These are phyloP conservation scores for Streptanthus diversifolius DNA, from an alignment of 345 rosid species.

Conservation along the genomic window DNA sequence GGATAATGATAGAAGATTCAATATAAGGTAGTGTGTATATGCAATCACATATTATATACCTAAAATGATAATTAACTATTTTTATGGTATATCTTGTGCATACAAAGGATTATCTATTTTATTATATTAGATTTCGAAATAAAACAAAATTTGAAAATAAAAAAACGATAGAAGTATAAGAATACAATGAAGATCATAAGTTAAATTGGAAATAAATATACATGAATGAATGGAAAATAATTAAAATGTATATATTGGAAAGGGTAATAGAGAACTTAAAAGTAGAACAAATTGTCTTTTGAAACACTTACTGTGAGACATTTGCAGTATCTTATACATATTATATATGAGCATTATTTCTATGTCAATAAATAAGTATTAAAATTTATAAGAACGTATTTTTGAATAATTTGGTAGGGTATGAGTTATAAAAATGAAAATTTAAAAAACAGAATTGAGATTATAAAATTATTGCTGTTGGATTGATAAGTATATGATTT, in stretches of 20 bases:
- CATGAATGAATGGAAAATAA: background rate
- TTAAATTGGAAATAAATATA: background rate
- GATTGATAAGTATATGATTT: too few relatives aligned
- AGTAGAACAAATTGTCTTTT: too few relatives aligned
- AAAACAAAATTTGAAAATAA: background rate
- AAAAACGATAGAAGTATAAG: background rate
- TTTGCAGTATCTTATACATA: too few relatives aligned
- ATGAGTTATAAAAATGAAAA: too few relatives aligned
- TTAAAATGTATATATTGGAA: background rate
- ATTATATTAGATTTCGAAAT: background rate
- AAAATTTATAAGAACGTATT: too few relatives aligned
- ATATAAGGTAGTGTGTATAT: background rate
- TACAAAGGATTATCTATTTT: background rate
- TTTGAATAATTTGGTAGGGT: too few relatives aligned
- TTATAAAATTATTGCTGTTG: too few relatives aligned
- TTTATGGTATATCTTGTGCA: background rate
- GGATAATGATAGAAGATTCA: background rate
- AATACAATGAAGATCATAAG: background rate
- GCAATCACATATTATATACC: background rate
- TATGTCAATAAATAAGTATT: too few relatives aligned
- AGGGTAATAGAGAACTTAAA: too few relatives aligned
- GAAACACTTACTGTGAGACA: too few relatives aligned
- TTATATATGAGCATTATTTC: too few relatives aligned
- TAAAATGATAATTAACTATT: background rate
- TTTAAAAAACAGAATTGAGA: too few relatives aligned